A percentile compares a stretch with the other conserved stretches of the same genome.
Evolutionary conservation across 805 yeast species (phyloP).

Genomic region (Nakazawaea siamensis): DNA sequence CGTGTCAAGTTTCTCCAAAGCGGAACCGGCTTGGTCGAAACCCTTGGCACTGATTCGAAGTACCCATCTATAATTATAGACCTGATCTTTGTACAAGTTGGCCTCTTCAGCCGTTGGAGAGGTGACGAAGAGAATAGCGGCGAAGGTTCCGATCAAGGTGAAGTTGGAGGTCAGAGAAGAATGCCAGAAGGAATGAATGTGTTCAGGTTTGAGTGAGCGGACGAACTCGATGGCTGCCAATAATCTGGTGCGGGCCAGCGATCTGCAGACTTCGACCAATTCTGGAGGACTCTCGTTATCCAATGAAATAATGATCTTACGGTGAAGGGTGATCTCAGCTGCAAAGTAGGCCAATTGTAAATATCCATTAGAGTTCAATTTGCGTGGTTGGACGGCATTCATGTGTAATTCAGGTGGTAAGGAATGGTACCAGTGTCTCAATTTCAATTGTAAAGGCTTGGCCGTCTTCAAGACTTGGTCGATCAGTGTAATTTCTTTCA

Average conservation of each 20-base stretch:
- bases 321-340: constrained; percentile 78
- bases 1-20: constrained; percentile 63
- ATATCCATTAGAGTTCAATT: constrained; percentile 67
- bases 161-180: constrained; percentile 72
- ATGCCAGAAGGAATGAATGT: constrained; percentile 86
- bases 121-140: constrained; percentile 70
- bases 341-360: constrained; percentile 83
- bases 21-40: constrained; percentile 71
- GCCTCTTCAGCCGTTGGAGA: constrained; percentile 56
- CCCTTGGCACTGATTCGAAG: constrained; percentile 68
- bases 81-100: constrained; percentile 52
- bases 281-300: constrained; percentile 38
- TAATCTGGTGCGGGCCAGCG: constrained; percentile 79
- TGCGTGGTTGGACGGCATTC: constrained; percentile 50
- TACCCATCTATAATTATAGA: constrained; percentile 71
- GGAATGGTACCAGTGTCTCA: constrained; percentile 73
- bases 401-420: constrained; percentile 58
- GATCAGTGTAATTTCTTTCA: constrained; percentile 45
- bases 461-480: constrained; percentile 68
- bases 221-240: constrained; percentile 78
- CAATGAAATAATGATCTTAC: constrained; percentile 60
- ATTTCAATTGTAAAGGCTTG: constrained; percentile 67
- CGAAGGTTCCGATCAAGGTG: constrained; percentile 81
- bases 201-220: constrained; percentile 68
- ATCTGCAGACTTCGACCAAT: constrained; percentile 59